A percentile compares a stretch with the other conserved stretches of the same genome.
phyloP scores from a whole-genome alignment of 1,284 basidiomycete species.

The Ceratobasidium sp. region DNA sequence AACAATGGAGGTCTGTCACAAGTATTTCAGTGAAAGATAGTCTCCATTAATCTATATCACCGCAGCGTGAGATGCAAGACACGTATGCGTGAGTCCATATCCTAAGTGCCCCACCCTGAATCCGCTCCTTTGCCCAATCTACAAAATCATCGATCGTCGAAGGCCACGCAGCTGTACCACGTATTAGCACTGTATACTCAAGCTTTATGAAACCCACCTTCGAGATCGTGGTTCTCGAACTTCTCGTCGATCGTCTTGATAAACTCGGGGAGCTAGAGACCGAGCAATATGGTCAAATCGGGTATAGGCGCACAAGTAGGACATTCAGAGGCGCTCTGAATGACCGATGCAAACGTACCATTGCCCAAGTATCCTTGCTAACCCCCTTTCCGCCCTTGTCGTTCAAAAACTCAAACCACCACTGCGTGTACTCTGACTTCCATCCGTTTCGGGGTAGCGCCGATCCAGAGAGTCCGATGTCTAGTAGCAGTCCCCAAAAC shows the following conservation, averaged over 20 bases:
- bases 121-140: conserved; percentile 61
- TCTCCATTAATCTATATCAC: no score
- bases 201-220: conserved; percentile 61
- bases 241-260: conserved; percentile 79
- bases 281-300: background rate
- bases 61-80: no score
- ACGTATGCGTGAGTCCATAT: no score
- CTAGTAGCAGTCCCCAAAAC: conserved; percentile 86
- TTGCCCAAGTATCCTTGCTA: conserved; percentile 93
- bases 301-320: background rate
- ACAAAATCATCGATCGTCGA: conserved; percentile 89
- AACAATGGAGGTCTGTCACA: no score
- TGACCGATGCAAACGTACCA: conserved; percentile 59
- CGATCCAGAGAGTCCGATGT: conserved; percentile 74
- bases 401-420: conserved; percentile 86
- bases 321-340: conserved; percentile 19
- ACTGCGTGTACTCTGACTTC: conserved; percentile 67
- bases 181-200: background rate
- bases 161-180: conserved; percentile 79
- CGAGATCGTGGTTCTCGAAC: conserved; percentile 83
- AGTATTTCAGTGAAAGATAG: no score
- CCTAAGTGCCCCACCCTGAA: conserved; percentile 11
- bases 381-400: conserved; percentile 79
- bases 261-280: conserved; percentile 75
- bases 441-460: conserved; percentile 74